These are phyloP conservation scores for Parathielavia hyrcaniae DNA, from an alignment of 495 filamentous ascomycete species.

Conservation along the genomic window DNA sequence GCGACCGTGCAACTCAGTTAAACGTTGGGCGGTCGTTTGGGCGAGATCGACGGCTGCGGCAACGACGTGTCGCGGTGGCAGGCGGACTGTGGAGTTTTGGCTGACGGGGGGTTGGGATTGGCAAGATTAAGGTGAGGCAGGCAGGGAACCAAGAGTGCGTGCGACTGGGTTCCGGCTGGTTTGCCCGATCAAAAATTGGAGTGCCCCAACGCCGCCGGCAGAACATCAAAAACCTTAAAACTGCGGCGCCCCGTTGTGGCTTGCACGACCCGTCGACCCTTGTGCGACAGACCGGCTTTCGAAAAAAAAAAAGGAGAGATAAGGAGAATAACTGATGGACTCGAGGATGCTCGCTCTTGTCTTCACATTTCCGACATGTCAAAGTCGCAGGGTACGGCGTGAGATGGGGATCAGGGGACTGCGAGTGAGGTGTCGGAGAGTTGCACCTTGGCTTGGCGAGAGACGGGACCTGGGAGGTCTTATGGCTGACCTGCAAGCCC, in stretches of 20 bases:
- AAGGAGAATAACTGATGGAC: neutral
- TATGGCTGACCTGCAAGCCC: neutral
- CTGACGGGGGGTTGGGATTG: constrained; percentile 31
- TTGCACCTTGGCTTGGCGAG: constrained; percentile 10
- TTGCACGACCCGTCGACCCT: neutral
- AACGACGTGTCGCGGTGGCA: constrained; percentile 33
- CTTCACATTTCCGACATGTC: neutral
- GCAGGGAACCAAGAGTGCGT: constrained; percentile 7
- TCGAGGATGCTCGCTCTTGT: neutral
- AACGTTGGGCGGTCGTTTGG: constrained; percentile 19
- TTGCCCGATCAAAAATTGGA: constrained; percentile 29
- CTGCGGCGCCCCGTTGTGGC: neutral
- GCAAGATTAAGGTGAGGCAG: constrained; percentile 8
- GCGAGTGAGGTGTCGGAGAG: constrained; percentile 20
- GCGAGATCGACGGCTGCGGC: constrained; percentile 22
- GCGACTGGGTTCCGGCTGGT: constrained; percentile 15
- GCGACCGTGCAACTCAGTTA: neutral
- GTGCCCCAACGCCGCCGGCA: neutral
- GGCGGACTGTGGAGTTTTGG: constrained; percentile 33
- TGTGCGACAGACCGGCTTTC: neutral
- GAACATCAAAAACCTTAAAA: constrained; percentile 16
- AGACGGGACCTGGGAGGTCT: constrained; percentile 5
- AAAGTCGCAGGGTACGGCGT: neutral
- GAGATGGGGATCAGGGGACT: neutral
- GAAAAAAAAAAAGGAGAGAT: too few species aligned